Conservation (phyloP, 768 basidiomycete genomes). For the Suillus variegatus region DNA sequence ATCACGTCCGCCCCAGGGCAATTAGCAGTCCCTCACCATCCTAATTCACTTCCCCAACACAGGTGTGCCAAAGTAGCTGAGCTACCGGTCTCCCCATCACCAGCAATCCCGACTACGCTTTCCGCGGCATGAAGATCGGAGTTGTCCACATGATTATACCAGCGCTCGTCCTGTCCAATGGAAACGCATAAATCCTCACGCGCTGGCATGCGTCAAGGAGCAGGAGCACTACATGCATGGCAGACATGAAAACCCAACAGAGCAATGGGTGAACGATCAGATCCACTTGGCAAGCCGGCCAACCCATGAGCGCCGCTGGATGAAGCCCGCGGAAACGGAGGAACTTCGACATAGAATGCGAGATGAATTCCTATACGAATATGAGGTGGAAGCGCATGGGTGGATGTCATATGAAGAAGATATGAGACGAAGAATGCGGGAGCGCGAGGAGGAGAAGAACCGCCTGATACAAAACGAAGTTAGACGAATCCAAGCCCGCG, state of each 20-base stretch:
- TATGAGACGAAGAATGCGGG: constrained; percentile 43
- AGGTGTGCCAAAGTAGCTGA: constrained; percentile 27
- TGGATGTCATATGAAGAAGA: constrained; percentile 56
- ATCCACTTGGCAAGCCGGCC: constrained; percentile 36
- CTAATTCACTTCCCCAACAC: constrained; percentile 18
- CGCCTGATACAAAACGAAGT: constrained; percentile 57
- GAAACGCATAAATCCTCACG: constrained; percentile 31
- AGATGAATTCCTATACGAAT: constrained; percentile 54
- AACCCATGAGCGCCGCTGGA: constrained; percentile 25
- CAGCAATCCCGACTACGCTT: constrained; percentile 21
- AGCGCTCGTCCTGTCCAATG: constrained; percentile 21
- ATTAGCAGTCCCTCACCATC: constrained; percentile 21
- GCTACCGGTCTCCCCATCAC: constrained; percentile 9
- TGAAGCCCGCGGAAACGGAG: constrained; percentile 28
- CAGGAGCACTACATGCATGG: constrained; percentile 49
- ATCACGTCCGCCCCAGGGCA: constrained; percentile 25
- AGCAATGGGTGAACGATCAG: constrained; percentile 67
- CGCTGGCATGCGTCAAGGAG: constrained; percentile 46
- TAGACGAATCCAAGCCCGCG: constrained; percentile 51
- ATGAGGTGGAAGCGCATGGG: constrained; percentile 51
- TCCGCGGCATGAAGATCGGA: constrained; percentile 22
- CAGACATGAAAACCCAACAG: constrained; percentile 51
- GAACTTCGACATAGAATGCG: constrained; percentile 41
- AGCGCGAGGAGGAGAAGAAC: constrained; percentile 43
- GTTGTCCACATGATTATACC: constrained; percentile 18